Evolutionary conservation across 345 rosid species (phyloP), one percentile per base, ranked within the genome.

Genomic region (Eucalyptus polyanthemos): DNA sequence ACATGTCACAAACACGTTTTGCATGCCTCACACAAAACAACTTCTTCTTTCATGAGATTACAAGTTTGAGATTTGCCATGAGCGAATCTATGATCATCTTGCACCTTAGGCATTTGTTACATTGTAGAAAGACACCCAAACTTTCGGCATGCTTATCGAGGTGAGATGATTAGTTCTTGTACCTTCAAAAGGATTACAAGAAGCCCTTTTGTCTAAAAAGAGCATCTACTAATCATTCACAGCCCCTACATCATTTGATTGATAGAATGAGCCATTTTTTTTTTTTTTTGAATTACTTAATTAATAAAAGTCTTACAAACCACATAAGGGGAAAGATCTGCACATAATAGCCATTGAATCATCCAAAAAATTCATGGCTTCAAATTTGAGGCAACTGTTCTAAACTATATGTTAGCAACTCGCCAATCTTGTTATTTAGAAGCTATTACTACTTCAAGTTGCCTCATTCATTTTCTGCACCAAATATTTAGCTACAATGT

Each of bases 1-100:
- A n/a, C 5, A 8, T 7, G 37, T 65, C 19, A 14, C 9, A 4
- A 22, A 72, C 81, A 17, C 2, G 0, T 5, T 4, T 7, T 34
- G 7, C 6, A 72, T 19, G 7, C 25, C 42, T 34, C 34, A 31
- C 7, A 69, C 10, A 34, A 34, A 69, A 31, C 2, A 69, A 16
- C 44, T 34, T 31, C 2, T 69, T 40, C 11, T 69, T 65, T n/a
- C 21, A n/a, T n/a, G 76, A 65, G 5, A 31, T 65, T 65, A n/a
- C 11, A 14, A 65, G 34, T 14, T 16, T 1, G 13, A 69, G 80
- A 72, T 22, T 1, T 19, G 4, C 6, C 8, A 7, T 17, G 81
- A 72, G 8, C 8, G 4, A 72, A 17, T 22, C 81, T 72, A 34
- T 2, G 4, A 11, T 72, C 44, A 34, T 72, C 44, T 72, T 5